Base-by-base conservation (phyloP, 2,329 filamentous ascomycete species). In the Pezicula rhizophila region DNA sequence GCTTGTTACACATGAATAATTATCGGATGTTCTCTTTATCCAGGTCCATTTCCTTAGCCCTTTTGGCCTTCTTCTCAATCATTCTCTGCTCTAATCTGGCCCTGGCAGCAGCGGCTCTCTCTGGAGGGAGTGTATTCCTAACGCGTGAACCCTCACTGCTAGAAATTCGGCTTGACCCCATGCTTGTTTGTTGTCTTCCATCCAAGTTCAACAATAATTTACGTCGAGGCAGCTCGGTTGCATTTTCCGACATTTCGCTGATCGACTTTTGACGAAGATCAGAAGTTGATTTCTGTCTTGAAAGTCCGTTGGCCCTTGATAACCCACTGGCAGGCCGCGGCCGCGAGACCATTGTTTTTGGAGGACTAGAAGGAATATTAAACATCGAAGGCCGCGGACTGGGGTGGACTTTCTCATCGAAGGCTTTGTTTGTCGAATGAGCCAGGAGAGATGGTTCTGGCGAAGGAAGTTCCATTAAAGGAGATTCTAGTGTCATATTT, bases 21-120 rank as follows among this genome's bases (percentile, higher is more conserved):
- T 40, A 40, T 40, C 20, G 48, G 18, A 57, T 43, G 35, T 63
- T 63, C 45, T 63, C 59, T 43, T 62, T 61, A 14, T 56, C 49
- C 8, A 31, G 45, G 6, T 46, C 52, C 39, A 52, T 44, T 8
- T 44, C 48, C 23, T 55, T 53, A 8, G 46, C 39, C 40, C 49
- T 57, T 40, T 46, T 31, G 20, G 18, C 45, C 35, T 26, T 60
- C 51, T 64, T 64, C 35, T 62, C 60, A 7, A 60, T 59, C 41
- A 54, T 55, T 41, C 63, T 65, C 46, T 57, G 53, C 44, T 64
- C 59, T 7, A 66, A 48, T 43, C 64, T 56, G 34, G 63, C 64
- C 47, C 57, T 64, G 8, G 64, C 64, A 31, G 64, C 64, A 26
- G 63, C 64, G 37, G 56, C 56, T 47, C 64, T 59, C 18, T 65